phyloP scores from a whole-genome alignment of 352 stramenopile genomes.

The Phytopythium aichiense region DNA sequence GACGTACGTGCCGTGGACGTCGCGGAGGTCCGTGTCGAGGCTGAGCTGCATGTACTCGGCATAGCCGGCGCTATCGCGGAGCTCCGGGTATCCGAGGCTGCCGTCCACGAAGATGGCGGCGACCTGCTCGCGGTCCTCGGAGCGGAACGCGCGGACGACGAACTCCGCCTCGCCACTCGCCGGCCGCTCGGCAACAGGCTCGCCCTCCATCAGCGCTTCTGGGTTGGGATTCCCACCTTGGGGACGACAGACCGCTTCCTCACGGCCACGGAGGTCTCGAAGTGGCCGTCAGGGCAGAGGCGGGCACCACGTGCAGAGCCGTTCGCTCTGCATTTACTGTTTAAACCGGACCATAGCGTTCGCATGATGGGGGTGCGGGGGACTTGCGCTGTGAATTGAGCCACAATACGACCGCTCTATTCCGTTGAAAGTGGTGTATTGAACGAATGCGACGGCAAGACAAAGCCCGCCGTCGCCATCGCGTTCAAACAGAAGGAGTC shows the following conservation, averaged over 20 bases:
- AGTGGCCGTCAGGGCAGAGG: too few relatives aligned
- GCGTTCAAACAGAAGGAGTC: too few relatives aligned
- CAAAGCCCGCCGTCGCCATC: too few relatives aligned
- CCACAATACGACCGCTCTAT: background rate
- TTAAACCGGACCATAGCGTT: too few relatives aligned
- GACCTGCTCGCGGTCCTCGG: slow-evolving; percentile 17
- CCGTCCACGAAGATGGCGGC: slow-evolving; percentile 26
- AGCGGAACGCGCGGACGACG: slow-evolving; percentile 18
- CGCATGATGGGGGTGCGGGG: too few relatives aligned
- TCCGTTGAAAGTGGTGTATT: background rate
- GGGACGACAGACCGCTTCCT: background rate
- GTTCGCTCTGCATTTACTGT: too few relatives aligned
- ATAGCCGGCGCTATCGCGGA: slow-evolving; percentile 16
- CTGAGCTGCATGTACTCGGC: slow-evolving; percentile 20
- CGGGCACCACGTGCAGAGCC: too few relatives aligned
- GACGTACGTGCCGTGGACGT: slow-evolving; percentile 24
- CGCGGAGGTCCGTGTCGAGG: slow-evolving; percentile 23
- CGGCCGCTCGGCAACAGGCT: background rate
- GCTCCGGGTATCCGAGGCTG: slow-evolving; percentile 24
- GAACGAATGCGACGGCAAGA: too few relatives aligned
- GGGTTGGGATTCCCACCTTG: background rate
- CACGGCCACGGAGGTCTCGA: background rate
- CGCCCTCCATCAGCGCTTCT: background rate
- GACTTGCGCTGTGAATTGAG: too few relatives aligned
- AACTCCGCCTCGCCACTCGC: background rate